Percentiles rank a stretch among this genome's conserved stretches.
phyloP scores from a whole-genome alignment of 495 filamentous ascomycete genomes.

The Aspergillus affinis region DNA sequence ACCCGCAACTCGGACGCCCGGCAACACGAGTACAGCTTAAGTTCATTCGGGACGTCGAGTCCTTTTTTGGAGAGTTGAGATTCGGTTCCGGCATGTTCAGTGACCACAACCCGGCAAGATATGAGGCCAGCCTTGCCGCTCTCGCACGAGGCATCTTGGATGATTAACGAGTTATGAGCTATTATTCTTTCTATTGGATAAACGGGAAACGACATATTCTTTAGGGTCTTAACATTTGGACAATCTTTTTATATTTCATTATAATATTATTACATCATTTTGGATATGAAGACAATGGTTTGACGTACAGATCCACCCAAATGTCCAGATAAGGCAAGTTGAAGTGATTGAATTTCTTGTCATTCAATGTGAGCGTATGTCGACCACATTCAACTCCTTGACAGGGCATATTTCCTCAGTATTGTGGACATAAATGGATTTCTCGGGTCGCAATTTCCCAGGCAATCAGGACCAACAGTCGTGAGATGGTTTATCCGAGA shows the following conservation, averaged over 20 bases:
- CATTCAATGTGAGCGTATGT: neutral
- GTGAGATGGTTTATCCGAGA: neutral
- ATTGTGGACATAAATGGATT: neutral
- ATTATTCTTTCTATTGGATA: constrained; percentile 4
- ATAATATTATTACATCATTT: neutral
- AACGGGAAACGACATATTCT: neutral
- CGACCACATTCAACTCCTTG: neutral
- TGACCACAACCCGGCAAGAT: constrained; percentile 74
- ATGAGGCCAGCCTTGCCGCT: constrained; percentile 62
- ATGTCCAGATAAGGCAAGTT: too few species aligned
- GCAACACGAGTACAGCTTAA: constrained; percentile 65
- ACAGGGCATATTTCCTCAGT: neutral
- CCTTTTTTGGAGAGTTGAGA: constrained; percentile 65
- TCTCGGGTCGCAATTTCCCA: too few species aligned
- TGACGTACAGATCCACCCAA: neutral
- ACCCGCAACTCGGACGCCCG: constrained; percentile 54
- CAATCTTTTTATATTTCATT: constrained; percentile 3
- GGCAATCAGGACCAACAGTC: neutral
- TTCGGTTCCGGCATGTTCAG: constrained; percentile 73
- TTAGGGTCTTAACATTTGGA: constrained; percentile 3
- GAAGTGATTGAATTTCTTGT: neutral
- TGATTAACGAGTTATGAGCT: constrained; percentile 28
- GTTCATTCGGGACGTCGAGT: constrained; percentile 65
- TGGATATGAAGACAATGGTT: neutral
- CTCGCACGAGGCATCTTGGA: constrained; percentile 54